Conservation (phyloP, 164 flowering plant genomes). For the Pachysandra terminalis region DNA sequence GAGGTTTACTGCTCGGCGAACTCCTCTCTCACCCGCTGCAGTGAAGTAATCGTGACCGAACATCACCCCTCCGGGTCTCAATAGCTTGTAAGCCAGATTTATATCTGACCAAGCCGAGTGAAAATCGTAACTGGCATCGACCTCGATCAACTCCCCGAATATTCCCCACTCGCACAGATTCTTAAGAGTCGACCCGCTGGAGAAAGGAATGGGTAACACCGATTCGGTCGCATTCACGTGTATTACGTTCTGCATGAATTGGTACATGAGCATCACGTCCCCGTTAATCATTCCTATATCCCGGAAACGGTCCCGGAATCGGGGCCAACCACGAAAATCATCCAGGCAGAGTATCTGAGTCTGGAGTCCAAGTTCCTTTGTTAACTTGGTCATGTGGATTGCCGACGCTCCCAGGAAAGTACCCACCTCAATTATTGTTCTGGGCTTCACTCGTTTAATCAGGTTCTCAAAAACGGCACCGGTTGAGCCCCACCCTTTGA, state of each 20-base stretch:
- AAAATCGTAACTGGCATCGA: constrained; percentile 82
- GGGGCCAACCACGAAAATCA: constrained; percentile 87
- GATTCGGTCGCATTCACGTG: constrained; percentile 30
- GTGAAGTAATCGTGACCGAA: constrained; percentile 7
- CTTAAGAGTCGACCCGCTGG: constrained; percentile 46
- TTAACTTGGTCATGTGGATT: constrained; percentile 56
- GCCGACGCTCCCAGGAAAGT: no score
- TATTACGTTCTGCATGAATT: constrained; percentile 67
- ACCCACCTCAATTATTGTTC: no score
- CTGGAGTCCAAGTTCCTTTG: constrained; percentile 44
- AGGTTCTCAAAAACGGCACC: no score
- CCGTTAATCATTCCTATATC: constrained; percentile 53
- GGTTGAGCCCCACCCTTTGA: constrained; percentile 74
- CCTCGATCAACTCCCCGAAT: constrained; percentile 56
- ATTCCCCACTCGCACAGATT: constrained; percentile 72
- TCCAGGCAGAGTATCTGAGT: constrained; percentile 71
- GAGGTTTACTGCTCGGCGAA: constrained; percentile 63
- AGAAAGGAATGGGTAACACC: constrained; percentile 54
- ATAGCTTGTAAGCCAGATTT: no score
- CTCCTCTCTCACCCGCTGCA: constrained; percentile 49
- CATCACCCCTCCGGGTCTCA: no score
- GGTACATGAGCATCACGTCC: constrained; percentile 50
- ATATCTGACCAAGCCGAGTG: constrained; percentile 31
- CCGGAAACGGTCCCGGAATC: constrained; percentile 39
- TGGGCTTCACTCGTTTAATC: no score